Conservation (phyloP, 768 basidiomycete genomes). For the Suillus ampliporus region DNA sequence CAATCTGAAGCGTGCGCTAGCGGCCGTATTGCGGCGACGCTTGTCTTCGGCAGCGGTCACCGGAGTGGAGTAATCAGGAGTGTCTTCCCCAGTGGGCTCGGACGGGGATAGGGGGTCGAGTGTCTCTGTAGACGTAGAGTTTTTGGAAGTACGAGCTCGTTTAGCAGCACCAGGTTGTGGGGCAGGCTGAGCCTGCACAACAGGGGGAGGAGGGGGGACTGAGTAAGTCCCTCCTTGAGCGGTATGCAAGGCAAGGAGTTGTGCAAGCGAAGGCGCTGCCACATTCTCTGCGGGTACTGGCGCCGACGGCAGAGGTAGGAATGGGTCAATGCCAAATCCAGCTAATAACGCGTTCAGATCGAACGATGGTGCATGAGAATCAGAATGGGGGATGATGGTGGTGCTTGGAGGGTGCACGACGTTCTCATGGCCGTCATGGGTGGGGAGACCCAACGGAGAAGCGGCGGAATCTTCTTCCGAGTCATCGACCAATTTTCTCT, state of each 20-base stretch:
- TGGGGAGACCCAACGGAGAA: slow-evolving; percentile 36
- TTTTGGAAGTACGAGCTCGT: slow-evolving; percentile 61
- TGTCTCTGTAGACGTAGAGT: slow-evolving; percentile 41
- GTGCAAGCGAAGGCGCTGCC: slow-evolving; percentile 63
- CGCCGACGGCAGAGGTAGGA: slow-evolving; percentile 37
- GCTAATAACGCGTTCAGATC: slow-evolving; percentile 48
- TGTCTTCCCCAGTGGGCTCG: slow-evolving; percentile 32
- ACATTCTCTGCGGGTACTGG: slow-evolving; percentile 32
- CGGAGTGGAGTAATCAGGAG: slow-evolving; percentile 26
- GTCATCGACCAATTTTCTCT: slow-evolving; percentile 39
- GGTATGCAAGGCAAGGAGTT: slow-evolving; percentile 68
- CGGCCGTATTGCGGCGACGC: slow-evolving; percentile 91
- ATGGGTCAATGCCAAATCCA: slow-evolving; percentile 50
- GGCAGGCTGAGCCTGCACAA: slow-evolving; percentile 21
- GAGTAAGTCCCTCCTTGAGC: slow-evolving; percentile 36
- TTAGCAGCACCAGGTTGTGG: slow-evolving; percentile 50
- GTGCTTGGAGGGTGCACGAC: slow-evolving; percentile 54
- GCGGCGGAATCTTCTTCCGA: slow-evolving; percentile 47
- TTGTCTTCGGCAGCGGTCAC: slow-evolving; percentile 81
- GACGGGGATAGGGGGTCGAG: slow-evolving; percentile 31
- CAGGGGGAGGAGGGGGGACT: slow-evolving; percentile 21
- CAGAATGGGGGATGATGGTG: slow-evolving; percentile 40
- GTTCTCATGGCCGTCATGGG: slow-evolving; percentile 63
- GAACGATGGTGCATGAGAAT: slow-evolving; percentile 44
- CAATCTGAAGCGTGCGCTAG: slow-evolving; percentile 89